Evolutionary conservation across 2,329 filamentous ascomycete genomes (phyloP), one percentile per base, ranked within the genome.

Genomic region (Conoideocrella luteorostrata): DNA sequence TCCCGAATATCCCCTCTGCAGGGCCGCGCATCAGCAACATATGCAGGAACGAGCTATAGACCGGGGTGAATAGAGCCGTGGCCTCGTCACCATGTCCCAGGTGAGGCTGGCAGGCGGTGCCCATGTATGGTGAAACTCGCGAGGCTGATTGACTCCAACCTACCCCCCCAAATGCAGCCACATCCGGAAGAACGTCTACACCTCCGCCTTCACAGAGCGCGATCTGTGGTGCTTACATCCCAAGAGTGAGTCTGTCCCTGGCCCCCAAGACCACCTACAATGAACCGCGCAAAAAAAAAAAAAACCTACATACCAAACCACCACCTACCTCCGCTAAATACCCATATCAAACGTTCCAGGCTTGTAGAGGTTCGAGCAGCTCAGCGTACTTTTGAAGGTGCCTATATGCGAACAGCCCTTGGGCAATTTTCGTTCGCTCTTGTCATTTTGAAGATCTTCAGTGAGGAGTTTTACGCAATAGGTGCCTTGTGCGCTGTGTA

Each of bases 401-500:
- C 93, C 18, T 98, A 97, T 66, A 85, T 96, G 59, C 86, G 93
- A 48, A 98, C 93, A 0, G 90, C 91, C 3, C 79, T 98, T 17
- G 88, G 87, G 3, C 90, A 97, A 59, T 97, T 97, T 70, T 91
- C 86, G 45, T 97, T 98, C 64, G 84, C 91, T 17, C 81, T 98
- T 39, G 83, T 98, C 50, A 87, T 98, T 41, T 55, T 66, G 45
- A 95, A 94, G 69, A 94, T 98, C 65, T 97, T 98, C 70, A 96
- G 89, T 7, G 78, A 83, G 41, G 93, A 97, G 61, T 97, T 98
- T 71, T 97, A 97, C 67, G 82, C 85, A 53, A 95, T 96, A 50
- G 93, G 93, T n/a, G 93, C 93, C 6, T 74, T 98, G 24, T 96
- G 96, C 61, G 90, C 93, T 34, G 82, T 88, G 39, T 97, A 97